Evolutionary conservation across 495 filamentous ascomycete species (phyloP).

Genomic region (Pyrenula massariospora): DNA sequence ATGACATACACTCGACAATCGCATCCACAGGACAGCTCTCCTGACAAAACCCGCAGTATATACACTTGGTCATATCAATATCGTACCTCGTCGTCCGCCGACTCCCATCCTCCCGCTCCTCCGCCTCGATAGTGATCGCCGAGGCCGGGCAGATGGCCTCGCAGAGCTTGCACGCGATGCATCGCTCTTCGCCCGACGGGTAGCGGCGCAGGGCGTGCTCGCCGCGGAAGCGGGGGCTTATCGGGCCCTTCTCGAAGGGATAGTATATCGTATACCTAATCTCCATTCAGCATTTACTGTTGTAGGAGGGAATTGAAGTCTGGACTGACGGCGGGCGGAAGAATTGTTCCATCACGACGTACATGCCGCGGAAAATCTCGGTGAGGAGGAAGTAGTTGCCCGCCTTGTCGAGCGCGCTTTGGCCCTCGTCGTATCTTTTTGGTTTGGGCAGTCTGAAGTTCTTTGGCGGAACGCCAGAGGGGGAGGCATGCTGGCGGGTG

Average conservation of each 20-base stretch:
- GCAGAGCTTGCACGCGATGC: slow-evolving; percentile 98
- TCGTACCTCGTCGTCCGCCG: slow-evolving; percentile 93
- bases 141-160: slow-evolving; percentile 96
- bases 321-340: slow-evolving; percentile 89
- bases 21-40: slow-evolving; percentile 98
- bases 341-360: slow-evolving; percentile 93
- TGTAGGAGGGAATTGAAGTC: slow-evolving; percentile 1
- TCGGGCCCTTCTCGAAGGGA: slow-evolving; percentile 97
- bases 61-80: slow-evolving; percentile 99
- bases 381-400: slow-evolving; percentile 86
- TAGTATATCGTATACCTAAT: slow-evolving; percentile 93
- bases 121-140: slow-evolving; percentile 96
- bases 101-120: slow-evolving; percentile 91
- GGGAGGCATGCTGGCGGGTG: slow-evolving; percentile 48
- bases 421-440: slow-evolving; percentile 60
- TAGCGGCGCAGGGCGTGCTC: slow-evolving; percentile 94
- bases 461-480: slow-evolving; percentile 61
- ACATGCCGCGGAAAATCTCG: slow-evolving; percentile 96
- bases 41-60: slow-evolving; percentile 99
- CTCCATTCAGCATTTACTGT: background rate
- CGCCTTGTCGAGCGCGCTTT: slow-evolving; percentile 67
- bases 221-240: slow-evolving; percentile 93
- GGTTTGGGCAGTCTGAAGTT: slow-evolving; percentile 62
- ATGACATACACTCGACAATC: slow-evolving; percentile 70
- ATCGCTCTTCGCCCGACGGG: slow-evolving; percentile 93